Evolutionary conservation across 306 rosid genomes (phyloP), one percentile per base, ranked within the genome.

Genomic region (Canavalia gladiata): DNA sequence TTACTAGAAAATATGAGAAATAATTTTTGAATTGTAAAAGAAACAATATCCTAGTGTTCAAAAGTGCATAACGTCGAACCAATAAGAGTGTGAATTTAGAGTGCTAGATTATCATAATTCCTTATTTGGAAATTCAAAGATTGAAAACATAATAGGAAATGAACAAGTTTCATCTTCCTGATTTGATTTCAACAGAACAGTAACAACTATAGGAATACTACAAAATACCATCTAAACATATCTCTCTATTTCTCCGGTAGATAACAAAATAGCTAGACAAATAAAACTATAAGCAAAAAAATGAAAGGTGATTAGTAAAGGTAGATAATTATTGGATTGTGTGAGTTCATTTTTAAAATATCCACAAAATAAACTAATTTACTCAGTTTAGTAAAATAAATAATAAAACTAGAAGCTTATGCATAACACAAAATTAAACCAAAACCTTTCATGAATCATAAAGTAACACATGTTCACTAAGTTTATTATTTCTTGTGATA

Each of bases 361-460:
- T 37, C 45, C 3, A 34, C 51, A 71, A 30, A 63, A 74, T 47
- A 10, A n/a, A 65, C 72, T 33, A 18, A 30, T 11, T 51, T 39
- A 37, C 25, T 65, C 37, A 52, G 35, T 54, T 54, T 13, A 52
- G 67, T 46, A 52, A 18, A 42, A 66, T 57, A 34, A 41, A 34
- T 5, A 60, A 35, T 34, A 60, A 45, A 72, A 50, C 50, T 42
- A 18, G 25, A 65, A 52, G 46, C 52, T 28, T 42, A 80, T 39
- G 11, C 41, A 60, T 50, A 73, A 51, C 50, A 63, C 18, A 10
- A 74, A 39, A 45, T 29, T 30, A 30, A 49, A 62, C 66, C 51
- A 67, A 49, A 79, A 10, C 33, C 33, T 71, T 60, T 39, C 47
- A 63, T 62, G 73, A 49, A 43, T 72, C 9, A 9, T 10, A 79